Evolutionary conservation across 176 grass and related monocot species (phyloP), one percentile per base, ranked within the genome.

Genomic region (Areca catechu): DNA sequence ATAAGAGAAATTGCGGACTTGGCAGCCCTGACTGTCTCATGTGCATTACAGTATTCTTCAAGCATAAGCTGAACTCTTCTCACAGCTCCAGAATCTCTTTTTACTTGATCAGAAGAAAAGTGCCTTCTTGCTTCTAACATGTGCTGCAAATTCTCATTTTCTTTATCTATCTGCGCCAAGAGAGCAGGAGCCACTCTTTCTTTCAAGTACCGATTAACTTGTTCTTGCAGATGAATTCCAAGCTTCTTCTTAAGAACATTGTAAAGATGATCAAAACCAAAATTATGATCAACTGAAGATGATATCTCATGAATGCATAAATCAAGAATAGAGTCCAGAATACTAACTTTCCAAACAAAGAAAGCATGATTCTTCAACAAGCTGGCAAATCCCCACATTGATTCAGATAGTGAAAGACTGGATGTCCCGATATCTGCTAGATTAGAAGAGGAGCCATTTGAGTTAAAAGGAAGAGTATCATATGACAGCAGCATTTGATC

Each of bases 301-400:
- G 92, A 96, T 70, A 90, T 82, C 34, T 90, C 92, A 62, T 84
- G 80, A 74, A 96, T 76, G 64, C 86, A 96, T 48, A 80, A 69
- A 65, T 90, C 83, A 76, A 96, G 77, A 85, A 87, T 57, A 19
- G 83, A 96, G 78, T 86, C 86, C 28, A 96, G 61, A 61, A 96
- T 75, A 74, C 72, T 55, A 24, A 96, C 68, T 76, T 90, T 81
- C 92, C 92, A 96, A 76, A 83, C 76, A 62, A 96, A 90, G 72
- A 96, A 96, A 72, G 65, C 60, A 72, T 80, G 86, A 63, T 82
- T 69, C 58, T 76, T 90, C 67, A 96, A 79, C 68, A 79, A 80
- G 67, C 77, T 75, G 67, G 65, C 37, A 71, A 84, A 82, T 29
- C 68, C 71, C 92, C 92, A 96, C 22, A 80, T 27, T 22, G 79